These are phyloP conservation scores for Zanthoxylum bungeanum DNA, from an alignment of 345 rosid genomes.

Conservation along the genomic window DNA sequence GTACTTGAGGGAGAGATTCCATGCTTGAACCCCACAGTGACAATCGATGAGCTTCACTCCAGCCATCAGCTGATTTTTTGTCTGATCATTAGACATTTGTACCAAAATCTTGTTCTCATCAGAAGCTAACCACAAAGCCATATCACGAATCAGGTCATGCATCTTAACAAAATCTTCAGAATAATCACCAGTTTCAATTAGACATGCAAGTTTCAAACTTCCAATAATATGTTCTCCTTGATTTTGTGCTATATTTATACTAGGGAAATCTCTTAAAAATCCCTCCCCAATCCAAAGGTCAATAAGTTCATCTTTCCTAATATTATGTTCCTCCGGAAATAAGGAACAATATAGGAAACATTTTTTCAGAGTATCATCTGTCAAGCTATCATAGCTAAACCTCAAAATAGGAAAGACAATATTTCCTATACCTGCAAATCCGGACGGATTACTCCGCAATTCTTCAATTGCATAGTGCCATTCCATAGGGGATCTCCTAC, in stretches of 20 bases:
- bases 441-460: neutral
- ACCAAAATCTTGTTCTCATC: neutral
- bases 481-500: neutral
- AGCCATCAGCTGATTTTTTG: neutral
- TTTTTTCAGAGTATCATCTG: neutral
- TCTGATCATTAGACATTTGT: neutral
- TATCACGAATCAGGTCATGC: constrained; percentile 27
- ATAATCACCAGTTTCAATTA: constrained; percentile 15
- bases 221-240: constrained; percentile 2
- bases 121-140: constrained; percentile 24
- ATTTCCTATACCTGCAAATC: neutral
- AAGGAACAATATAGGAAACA: constrained; percentile 22
- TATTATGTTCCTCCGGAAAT: neutral
- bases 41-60: neutral
- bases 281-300: constrained; percentile 25
- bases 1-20: neutral
- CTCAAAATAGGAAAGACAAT: neutral
- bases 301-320: neutral
- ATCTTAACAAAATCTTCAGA: neutral
- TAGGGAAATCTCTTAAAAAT: neutral
- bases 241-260: neutral
- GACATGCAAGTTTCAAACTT: constrained; percentile 17
- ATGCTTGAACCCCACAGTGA: neutral
- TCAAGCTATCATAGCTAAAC: constrained; percentile 6
- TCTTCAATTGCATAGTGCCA: constrained; percentile 1